Evolutionary conservation across 331 rosid species (phyloP), one percentile per base, ranked within the genome.

Genomic region (Saraca asoca): DNA sequence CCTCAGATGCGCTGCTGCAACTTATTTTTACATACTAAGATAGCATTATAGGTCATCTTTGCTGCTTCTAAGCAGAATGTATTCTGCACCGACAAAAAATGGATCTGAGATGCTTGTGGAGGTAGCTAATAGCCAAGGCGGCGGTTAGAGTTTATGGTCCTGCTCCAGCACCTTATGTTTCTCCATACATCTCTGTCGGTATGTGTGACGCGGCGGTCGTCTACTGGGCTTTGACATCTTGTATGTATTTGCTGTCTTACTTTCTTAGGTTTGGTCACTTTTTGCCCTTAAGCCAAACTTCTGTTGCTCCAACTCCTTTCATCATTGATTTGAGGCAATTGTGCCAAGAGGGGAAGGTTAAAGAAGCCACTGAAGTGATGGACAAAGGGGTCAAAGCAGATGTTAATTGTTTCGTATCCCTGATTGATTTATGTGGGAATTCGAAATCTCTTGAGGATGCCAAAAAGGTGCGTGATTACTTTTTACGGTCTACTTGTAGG

Each of bases 321-420:
- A 54, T 73, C 46, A 67, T 39, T 11, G 93, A 88, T 53, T 74
- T 91, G 77, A 68, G 52, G 52, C 55, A 76, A 37, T 45, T 91
- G 72, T 91, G 96, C 73, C 69, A 69, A 51, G 85, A 80, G 67
- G 90, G 91, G 35, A 88, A 88, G 81, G 63, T 79, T 50, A 82
- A 86, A 58, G 94, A 88, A 49, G 94, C 89, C 5, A 70, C 88
- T 70, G 85, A 82, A 44, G 56, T 91, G 87, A 71, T 91, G 94
- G 87, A 86, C 33, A 75, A 86, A 41, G 94, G 97, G 77, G 78
- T 88, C 42, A 91, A 84, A 77, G 96, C 88, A 44, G 97, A 88
- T 74, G 80, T 84, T 24, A 55, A 62, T 51, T 88, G 97, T 80
- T 91, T 88, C 64, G 63, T 24, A 9, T 13, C 62, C 66, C 51